A percentile compares a stretch with the other conserved stretches of the same genome.
phyloP scores from a whole-genome alignment of 345 rosid genomes.

The Salix exigua region DNA sequence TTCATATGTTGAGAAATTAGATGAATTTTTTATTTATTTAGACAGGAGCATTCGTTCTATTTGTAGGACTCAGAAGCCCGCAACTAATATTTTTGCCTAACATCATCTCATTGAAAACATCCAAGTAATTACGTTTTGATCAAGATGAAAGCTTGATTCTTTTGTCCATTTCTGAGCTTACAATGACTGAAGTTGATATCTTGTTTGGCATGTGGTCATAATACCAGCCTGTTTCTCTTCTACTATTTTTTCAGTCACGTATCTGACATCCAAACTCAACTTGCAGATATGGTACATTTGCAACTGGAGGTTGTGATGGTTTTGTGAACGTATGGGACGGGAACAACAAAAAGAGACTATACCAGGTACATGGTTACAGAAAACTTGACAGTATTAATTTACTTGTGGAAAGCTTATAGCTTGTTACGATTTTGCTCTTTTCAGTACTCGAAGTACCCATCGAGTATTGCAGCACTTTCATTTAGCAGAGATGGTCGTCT shows the following conservation, averaged over 20 bases:
- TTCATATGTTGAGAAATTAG: neutral
- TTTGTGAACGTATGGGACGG: conserved; percentile 97
- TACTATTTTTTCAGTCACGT: neutral
- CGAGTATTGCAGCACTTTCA: conserved; percentile 86
- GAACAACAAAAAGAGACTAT: conserved; percentile 95
- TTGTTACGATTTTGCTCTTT: conserved; percentile 13
- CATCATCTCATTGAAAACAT: neutral
- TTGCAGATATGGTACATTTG: conserved; percentile 96
- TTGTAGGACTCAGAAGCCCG: neutral
- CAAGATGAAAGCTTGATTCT: neutral
- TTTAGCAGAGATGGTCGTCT: conserved; percentile 96
- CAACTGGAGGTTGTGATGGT: conserved; percentile 99
- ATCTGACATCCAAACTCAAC: conserved; percentile 13
- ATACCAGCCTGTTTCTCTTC: neutral
- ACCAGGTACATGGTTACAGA: conserved; percentile 55
- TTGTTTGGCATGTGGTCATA: neutral
- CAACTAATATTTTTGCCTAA: neutral
- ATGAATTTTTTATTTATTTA: neutral
- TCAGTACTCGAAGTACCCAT: conserved; percentile 90
- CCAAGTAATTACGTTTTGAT: neutral
- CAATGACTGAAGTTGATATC: neutral
- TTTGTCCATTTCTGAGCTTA: neutral
- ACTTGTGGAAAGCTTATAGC: neutral
- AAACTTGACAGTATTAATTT: neutral
- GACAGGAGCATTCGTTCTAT: neutral